A percentile compares a stretch with the other conserved stretches of the same genome.
Conservation (phyloP, 495 filamentous ascomycete genomes). For the Elaphomyces granulatus region DNA sequence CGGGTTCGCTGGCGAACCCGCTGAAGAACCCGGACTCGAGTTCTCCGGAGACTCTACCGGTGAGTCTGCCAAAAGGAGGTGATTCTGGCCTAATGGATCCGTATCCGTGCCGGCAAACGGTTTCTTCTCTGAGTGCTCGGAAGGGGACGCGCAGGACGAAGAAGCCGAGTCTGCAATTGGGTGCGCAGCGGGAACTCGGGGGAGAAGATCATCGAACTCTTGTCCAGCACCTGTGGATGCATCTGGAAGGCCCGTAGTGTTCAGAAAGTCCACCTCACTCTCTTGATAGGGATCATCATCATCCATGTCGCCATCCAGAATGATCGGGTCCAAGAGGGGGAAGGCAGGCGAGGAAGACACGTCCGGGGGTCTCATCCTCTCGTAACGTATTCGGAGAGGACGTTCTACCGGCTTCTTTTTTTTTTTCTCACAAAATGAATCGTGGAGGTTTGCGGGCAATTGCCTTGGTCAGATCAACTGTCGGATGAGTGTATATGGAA, state of each 20-base stretch:
- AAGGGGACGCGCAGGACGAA: conserved; percentile 15
- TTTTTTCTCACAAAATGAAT: too few species aligned
- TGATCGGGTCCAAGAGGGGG: conserved; percentile 29
- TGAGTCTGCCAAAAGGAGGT: conserved; percentile 24
- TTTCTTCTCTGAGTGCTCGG: conserved; percentile 18
- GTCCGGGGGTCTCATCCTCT: conserved; percentile 31
- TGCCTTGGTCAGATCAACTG: too few species aligned
- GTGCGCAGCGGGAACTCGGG: conserved; percentile 19
- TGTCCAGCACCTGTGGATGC: conserved; percentile 25
- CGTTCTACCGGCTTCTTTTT: too few species aligned
- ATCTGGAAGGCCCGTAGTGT: conserved; percentile 23
- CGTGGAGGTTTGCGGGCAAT: too few species aligned
- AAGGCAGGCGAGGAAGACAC: conserved; percentile 27
- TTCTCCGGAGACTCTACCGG: conserved; percentile 30
- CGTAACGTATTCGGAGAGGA: too few species aligned
- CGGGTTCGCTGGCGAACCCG: conserved; percentile 30
- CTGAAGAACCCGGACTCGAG: conserved; percentile 31
- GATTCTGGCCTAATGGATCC: conserved; percentile 23
- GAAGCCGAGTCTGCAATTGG: conserved; percentile 18
- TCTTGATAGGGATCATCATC: conserved; percentile 27
- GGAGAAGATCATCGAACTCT: conserved; percentile 32
- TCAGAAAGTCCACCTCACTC: conserved; percentile 31
- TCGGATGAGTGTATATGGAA: too few species aligned
- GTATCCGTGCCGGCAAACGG: conserved; percentile 22
- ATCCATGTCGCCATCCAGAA: conserved; percentile 35